Conservation (phyloP, 73 alveolate species). For the Tetrahymena elliotti region DNA sequence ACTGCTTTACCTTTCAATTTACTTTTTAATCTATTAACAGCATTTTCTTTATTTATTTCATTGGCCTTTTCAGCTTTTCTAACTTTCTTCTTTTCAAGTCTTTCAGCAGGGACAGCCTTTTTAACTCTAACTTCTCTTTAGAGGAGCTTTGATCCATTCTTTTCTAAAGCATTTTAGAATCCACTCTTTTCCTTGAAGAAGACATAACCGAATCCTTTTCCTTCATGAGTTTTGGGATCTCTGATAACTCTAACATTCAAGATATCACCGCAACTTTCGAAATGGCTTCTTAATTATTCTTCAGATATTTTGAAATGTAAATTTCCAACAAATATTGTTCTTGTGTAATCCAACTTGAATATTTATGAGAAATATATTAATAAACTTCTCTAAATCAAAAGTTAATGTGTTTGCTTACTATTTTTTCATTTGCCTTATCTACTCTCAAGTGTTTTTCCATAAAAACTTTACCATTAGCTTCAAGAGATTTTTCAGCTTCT, state of each 20-base stretch:
- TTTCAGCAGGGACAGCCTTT: slow-evolving; percentile 39
- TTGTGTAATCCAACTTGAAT: slow-evolving; percentile 32
- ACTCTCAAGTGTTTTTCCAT: slow-evolving; percentile 73
- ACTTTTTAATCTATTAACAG: background rate
- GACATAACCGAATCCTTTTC: slow-evolving; percentile 75
- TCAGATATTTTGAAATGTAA: slow-evolving; percentile 65
- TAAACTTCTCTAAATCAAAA: background rate
- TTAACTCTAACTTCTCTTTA: slow-evolving; percentile 61
- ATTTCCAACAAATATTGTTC: slow-evolving; percentile 62
- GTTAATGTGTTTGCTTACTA: background rate
- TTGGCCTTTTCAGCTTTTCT: background rate
- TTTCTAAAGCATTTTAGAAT: slow-evolving; percentile 44
- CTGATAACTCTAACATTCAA: slow-evolving; percentile 62
- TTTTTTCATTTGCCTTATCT: slow-evolving; percentile 35
- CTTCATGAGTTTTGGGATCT: slow-evolving; percentile 55
- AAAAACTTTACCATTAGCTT: slow-evolving; percentile 49
- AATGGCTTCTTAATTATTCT: slow-evolving; percentile 61
- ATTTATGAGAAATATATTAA: background rate
- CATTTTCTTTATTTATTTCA: background rate
- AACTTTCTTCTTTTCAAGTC: background rate
- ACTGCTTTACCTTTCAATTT: background rate
- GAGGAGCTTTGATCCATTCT: slow-evolving; percentile 9
- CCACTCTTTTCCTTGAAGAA: slow-evolving; percentile 36
- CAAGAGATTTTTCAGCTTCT: slow-evolving; percentile 47
- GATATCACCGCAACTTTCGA: slow-evolving; percentile 54